Base-by-base conservation (phyloP, 345 rosid genomes). In the Adansonia digitata region DNA sequence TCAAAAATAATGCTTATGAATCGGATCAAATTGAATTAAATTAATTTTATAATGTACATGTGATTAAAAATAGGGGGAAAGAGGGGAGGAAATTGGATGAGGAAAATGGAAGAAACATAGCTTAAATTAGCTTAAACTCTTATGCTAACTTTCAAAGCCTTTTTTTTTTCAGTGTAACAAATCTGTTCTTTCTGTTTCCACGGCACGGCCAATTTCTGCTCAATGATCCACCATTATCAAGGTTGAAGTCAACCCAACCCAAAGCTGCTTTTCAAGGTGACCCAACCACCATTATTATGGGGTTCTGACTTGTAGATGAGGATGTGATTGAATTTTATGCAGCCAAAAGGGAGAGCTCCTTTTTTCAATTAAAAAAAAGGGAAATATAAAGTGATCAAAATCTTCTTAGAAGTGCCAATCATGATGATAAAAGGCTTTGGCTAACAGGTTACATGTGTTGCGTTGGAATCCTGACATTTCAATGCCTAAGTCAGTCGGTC, bases 361-460 rank as follows among this genome's bases (percentile, higher is more conserved):
- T 14, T 43, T 11, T 43, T 43, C 13, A 10, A 46, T n/a, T n/a
- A n/a, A n/a, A n/a, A n/a, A n/a, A n/a, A 4, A 55, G 9, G 1
- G 7, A 9, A 14, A 43, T 42, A 13, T 2, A 43, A 40, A 24
- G 34, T 24, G 52, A 17, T 15, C 13, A 68, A 68, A 46, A 68
- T 68, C 56, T 46, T 68, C 56, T 45, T 66, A 24, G 71, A 39
- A 69, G 42, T 51, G n/a, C 49, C 49, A 49, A 59, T 2, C 45
- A 69, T 69, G 60, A 69, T 69, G 59, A 69, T 49, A 34, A 49
- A 69, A 69, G 43, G 59, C n/a, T n/a, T 69, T 29, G 73, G 18
- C 73, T 31, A 34, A 34, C 73, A 69, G 43, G 73, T 27, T 57
- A 27, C 73, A 49, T 31, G 60, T 57, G 37, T 57, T n/a, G 60